Conservation (phyloP, 148 eudicot genomes). For the Gaultheria prostrata region DNA sequence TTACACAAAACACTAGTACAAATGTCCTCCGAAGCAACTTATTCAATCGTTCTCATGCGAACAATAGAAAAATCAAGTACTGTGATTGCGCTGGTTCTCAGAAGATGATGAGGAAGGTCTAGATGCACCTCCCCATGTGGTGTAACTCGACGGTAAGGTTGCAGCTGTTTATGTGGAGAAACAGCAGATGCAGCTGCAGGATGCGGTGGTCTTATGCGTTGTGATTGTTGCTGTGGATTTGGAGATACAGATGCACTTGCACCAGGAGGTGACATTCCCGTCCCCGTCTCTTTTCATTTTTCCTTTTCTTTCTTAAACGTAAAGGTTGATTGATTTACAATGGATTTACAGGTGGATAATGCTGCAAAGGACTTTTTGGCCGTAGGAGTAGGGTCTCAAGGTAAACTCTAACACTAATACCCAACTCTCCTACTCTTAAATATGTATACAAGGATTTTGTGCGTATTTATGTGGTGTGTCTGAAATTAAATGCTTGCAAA, state of each 20-base stretch:
- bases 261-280: conserved; percentile 3
- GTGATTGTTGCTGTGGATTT: background rate
- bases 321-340: background rate
- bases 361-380: background rate
- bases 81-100: background rate
- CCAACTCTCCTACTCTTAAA: too few relatives aligned
- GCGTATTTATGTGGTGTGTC: background rate
- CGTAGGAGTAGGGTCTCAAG: conserved; percentile 1
- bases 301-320: too few relatives aligned
- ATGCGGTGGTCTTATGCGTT: conserved; percentile 2
- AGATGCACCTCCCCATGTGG: background rate
- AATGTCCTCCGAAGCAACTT: background rate
- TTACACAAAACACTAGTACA: background rate
- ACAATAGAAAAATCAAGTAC: background rate
- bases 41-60: background rate
- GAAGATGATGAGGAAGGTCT: conserved; percentile 3
- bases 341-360: background rate
- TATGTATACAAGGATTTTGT: too few relatives aligned
- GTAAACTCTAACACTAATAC: background rate
- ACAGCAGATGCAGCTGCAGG: background rate
- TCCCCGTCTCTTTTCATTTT: too few relatives aligned
- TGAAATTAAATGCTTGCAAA: background rate
- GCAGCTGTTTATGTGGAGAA: conserved; percentile 11
- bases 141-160: conserved; percentile 1
- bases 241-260: conserved; percentile 18